Evolutionary conservation across 306 rosid species (phyloP).

Genomic region (Gastrolobium bilobum): DNA sequence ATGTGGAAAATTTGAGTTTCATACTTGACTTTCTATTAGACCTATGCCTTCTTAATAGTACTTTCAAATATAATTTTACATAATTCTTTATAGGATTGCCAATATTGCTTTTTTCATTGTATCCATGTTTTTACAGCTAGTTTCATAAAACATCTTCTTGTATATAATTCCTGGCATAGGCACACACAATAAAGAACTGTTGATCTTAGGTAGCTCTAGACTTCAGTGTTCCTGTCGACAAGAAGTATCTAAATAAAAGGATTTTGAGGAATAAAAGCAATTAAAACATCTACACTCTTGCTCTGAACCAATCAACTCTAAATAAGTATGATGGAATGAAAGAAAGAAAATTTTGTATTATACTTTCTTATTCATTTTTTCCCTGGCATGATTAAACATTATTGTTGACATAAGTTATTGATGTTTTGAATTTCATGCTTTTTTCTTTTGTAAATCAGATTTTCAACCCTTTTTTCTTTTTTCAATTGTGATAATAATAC

Average conservation of each 20-base stretch:
- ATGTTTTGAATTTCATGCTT: neutral
- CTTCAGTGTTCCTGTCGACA: too few relatives aligned
- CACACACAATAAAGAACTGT: neutral
- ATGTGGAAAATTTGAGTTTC: neutral
- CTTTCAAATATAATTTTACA: neutral
- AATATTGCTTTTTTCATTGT: neutral
- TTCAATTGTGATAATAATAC: neutral
- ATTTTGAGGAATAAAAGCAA: too few relatives aligned
- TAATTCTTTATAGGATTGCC: neutral
- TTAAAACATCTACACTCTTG: too few relatives aligned
- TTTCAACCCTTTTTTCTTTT: neutral
- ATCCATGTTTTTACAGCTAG: neutral
- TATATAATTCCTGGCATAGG: neutral
- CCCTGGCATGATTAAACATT: neutral
- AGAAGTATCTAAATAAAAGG: too few relatives aligned
- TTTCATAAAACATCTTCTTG: neutral
- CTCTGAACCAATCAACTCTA: too few relatives aligned
- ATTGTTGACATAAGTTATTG: slow-evolving; percentile 6
- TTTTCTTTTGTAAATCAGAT: slow-evolving; percentile 9
- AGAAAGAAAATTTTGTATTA: neutral
- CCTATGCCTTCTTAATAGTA: neutral
- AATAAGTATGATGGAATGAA: neutral
- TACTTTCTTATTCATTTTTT: neutral
- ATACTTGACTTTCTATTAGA: slow-evolving; percentile 6
- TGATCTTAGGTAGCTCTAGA: neutral